Evolutionary conservation across 2,329 filamentous ascomycete species (phyloP).

Genomic region (Neodidymelliopsis sp.): DNA sequence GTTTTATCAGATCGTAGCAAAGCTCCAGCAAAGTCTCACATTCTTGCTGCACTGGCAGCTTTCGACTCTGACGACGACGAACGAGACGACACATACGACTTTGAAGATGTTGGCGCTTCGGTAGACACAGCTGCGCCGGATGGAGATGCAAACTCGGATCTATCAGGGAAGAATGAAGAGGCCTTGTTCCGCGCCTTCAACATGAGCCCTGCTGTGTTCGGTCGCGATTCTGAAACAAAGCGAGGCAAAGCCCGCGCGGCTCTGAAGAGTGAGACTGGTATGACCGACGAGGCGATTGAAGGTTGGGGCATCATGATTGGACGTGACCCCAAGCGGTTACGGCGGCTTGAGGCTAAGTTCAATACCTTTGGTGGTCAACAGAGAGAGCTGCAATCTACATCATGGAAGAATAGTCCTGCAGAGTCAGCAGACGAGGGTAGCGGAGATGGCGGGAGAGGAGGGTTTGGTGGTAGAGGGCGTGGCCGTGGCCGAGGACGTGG

Average conservation of each 20-base stretch:
- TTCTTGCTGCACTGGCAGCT: conserved; percentile 83
- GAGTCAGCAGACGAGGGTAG: conserved; percentile 63
- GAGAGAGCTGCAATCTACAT: conserved; percentile 67
- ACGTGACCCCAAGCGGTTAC: conserved; percentile 73
- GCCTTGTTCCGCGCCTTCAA: conserved; percentile 76
- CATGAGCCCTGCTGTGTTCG: conserved; percentile 70
- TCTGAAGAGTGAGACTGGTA: conserved; percentile 77
- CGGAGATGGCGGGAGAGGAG: conserved; percentile 53
- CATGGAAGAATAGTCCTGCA: conserved; percentile 62
- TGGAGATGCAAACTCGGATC: conserved; percentile 63
- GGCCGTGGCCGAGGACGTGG: conserved; percentile 47
- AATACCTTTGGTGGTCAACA: conserved; percentile 72
- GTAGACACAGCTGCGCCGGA: conserved; percentile 69
- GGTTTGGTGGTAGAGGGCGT: conserved; percentile 48
- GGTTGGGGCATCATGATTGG: conserved; percentile 90
- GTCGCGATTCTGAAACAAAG: conserved; percentile 73
- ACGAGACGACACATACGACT: conserved; percentile 95
- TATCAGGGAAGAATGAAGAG: conserved; percentile 69
- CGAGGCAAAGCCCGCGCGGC: conserved; percentile 67
- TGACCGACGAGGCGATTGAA: conserved; percentile 94
- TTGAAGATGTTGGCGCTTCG: conserved; percentile 87
- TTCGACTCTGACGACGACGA: conserved; percentile 97
- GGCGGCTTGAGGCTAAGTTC: conserved; percentile 74
- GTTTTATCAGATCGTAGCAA: conserved; percentile 70
- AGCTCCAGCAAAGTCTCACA: conserved; percentile 81